Conservation (phyloP, 2,329 filamentous ascomycete species). For the Dichotomopilus funicola region DNA sequence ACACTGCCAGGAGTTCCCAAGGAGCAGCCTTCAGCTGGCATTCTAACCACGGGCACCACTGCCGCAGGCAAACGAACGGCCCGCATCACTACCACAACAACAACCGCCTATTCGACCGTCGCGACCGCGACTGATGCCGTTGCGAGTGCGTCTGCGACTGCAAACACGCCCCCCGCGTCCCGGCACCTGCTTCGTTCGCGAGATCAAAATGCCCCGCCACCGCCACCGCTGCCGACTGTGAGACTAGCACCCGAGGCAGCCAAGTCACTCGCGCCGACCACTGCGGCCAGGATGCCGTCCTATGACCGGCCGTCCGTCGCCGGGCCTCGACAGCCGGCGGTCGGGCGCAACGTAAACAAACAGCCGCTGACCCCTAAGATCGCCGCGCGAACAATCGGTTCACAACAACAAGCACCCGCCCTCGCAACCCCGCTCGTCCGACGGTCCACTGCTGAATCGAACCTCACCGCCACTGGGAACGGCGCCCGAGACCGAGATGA, state of each 20-base stretch:
- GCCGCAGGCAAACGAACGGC: conserved; percentile 18
- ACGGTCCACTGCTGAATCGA: conserved; percentile 18
- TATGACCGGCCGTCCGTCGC: conserved; percentile 31
- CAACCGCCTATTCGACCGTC: conserved; percentile 7
- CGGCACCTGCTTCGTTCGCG: conserved; percentile 25
- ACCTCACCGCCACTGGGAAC: conserved; percentile 12
- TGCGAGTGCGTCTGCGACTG: background rate
- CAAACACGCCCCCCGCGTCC: conserved; percentile 6
- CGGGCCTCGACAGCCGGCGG: conserved; percentile 54
- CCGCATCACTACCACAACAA: conserved; percentile 20
- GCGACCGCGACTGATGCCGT: conserved; percentile 11
- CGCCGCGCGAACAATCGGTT: conserved; percentile 30
- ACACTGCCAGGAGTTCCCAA: conserved; percentile 1
- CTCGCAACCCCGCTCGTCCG: conserved; percentile 39
- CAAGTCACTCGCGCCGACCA: conserved; percentile 8
- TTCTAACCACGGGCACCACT: conserved; percentile 24
- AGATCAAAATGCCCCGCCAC: conserved; percentile 36
- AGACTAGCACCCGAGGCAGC: conserved; percentile 24
- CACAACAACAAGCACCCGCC: conserved; percentile 28
- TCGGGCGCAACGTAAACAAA: conserved; percentile 49
- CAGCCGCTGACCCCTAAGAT: conserved; percentile 51
- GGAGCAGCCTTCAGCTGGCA: conserved; percentile 22
- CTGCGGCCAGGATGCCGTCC: conserved; percentile 30
- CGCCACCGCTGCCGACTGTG: conserved; percentile 24
- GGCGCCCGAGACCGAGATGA: conserved; percentile 38